Base-by-base conservation (phyloP, 495 filamentous ascomycete species). In the Podospora tetraspora region DNA sequence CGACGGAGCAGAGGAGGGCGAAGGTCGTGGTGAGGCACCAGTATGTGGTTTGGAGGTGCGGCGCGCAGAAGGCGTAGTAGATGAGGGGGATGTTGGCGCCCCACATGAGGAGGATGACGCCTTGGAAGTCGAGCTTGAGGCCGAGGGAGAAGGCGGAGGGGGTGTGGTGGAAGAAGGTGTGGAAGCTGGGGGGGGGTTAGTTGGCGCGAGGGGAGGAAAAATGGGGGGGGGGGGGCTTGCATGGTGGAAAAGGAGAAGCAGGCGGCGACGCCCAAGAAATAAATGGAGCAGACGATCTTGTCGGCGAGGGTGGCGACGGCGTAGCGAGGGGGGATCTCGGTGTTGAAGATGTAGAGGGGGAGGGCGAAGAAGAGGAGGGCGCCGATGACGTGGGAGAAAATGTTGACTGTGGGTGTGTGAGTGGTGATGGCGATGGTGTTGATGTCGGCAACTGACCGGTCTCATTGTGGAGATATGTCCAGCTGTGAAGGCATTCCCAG, bases 51-150 rank as follows among this genome's bases (percentile, higher is more conserved):
- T 79, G 80, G 1, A 81, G 67, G 13, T 19, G n/a, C 0, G 71
- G 69, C 32, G 79, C 68, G 68, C 81, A 82, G 57, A 87, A 84
- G 62, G 77, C 79, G 70, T 85, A 87, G 70, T 85, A 84, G 10
- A 85, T 78, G 9, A 81, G 79, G 11, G 85, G 83, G 16, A 86
- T 73, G 64, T 80, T 82, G 21, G 84, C 79, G 19, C 80, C 77
- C 81, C 82, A 86, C 80, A 86, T 87, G 11, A 87, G 73, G 10
- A 84, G 64, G 16, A 87, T 74, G 61, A 88, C 82, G 21, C 86
- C 84, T 59, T 81, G 74, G 69, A 84, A 82, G 69, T 87, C 84
- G 12, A 86, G 71, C 62, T 82, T 80, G 62, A 82, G 75, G 9
- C 80, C 81, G 2, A 82, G 66, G 19, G 59, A 69, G 27, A 78